Evolutionary conservation across 331 rosid species (phyloP).

Genomic region (Acacia pycnantha): DNA sequence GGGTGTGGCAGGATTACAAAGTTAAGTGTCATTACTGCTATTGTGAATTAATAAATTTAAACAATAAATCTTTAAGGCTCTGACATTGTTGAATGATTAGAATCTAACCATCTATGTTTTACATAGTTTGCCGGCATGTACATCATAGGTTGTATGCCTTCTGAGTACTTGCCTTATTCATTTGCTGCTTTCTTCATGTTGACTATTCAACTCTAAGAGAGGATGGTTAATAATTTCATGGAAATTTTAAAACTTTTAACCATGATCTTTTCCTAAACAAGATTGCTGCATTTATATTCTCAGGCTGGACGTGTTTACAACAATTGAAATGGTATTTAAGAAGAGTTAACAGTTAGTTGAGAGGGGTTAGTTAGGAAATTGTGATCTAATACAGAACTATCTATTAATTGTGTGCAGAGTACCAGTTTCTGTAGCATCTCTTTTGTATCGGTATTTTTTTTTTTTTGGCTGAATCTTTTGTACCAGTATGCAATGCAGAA

Average conservation of each 20-base stretch:
- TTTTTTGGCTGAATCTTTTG: background rate
- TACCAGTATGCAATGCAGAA: background rate
- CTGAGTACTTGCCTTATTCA: background rate
- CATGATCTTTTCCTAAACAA: background rate
- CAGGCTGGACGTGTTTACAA: background rate
- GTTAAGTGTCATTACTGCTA: slow-evolving; percentile 1
- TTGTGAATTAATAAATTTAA: slow-evolving; percentile 18
- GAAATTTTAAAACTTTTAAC: background rate
- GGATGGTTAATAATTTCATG: background rate
- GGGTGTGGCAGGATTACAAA: background rate
- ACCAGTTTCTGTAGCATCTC: background rate
- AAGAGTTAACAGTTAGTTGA: background rate
- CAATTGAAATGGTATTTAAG: background rate
- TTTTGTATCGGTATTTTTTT: background rate
- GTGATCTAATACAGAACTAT: background rate
- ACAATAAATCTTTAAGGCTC: background rate
- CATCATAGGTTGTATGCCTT: background rate
- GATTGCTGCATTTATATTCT: background rate
- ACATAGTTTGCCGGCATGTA: background rate
- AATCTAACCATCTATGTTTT: background rate
- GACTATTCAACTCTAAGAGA: background rate
- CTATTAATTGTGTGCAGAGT: background rate
- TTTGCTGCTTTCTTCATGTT: background rate
- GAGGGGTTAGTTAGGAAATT: background rate
- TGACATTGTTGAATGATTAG: background rate